Conservation (phyloP, 192 early-diverging fungal species). For the Gonapodya prolifera region DNA sequence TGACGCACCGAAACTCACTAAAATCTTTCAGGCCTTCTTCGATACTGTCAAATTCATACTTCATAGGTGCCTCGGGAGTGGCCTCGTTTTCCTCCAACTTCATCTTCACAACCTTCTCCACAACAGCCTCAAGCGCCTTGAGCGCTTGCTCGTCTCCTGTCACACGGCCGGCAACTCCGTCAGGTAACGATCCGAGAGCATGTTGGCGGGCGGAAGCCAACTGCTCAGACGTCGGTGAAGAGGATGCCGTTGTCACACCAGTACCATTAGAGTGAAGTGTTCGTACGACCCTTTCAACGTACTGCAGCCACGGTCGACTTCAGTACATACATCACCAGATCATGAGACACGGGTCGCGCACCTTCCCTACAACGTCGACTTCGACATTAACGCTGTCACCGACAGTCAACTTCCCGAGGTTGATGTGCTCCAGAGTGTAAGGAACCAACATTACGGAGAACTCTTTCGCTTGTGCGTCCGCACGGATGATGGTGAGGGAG, state of each 20-base stretch:
- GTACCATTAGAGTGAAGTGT: not conserved
- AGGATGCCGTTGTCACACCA: not conserved
- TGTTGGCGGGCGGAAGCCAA: not conserved
- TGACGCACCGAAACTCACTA: conserved; percentile 24
- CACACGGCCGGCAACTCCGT: not conserved
- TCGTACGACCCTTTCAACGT: not conserved
- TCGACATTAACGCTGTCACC: conserved; percentile 84
- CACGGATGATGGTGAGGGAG: conserved; percentile 85
- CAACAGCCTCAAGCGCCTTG: not conserved
- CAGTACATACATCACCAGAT: not conserved
- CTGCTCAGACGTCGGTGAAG: not conserved
- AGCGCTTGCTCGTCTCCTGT: not conserved
- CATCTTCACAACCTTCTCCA: conserved; percentile 1
- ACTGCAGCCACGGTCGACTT: not conserved
- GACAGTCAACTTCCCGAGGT: conserved; percentile 56
- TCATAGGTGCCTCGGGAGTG: not conserved
- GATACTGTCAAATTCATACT: conserved; percentile 48
- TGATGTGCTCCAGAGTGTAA: conserved; percentile 75
- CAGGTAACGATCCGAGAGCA: not conserved
- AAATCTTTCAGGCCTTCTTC: conserved; percentile 49
- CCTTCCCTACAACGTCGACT: conserved; percentile 93
- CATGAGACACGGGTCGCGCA: not conserved
- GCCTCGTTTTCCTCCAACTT: not conserved
- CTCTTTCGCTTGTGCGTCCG: conserved; percentile 53
- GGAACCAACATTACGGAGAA: conserved; percentile 95